A percentile compares a stretch with the other conserved stretches of the same genome.
These are phyloP conservation scores for Lepidium sativum DNA, from an alignment of 345 rosid species.

Conservation along the genomic window DNA sequence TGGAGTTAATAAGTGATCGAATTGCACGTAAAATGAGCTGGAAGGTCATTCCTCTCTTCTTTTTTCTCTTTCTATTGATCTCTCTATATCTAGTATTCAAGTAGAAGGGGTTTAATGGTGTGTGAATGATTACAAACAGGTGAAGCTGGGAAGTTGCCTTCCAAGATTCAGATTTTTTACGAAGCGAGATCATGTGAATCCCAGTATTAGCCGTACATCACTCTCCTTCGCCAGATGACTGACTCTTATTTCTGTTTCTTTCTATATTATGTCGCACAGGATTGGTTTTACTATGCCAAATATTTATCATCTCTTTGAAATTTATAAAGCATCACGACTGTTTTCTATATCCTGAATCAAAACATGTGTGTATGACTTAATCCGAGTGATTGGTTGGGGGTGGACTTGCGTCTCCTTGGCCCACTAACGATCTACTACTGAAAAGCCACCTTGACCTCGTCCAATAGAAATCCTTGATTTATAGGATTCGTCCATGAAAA, in stretches of 20 bases:
- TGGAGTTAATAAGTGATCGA: constrained; percentile 40
- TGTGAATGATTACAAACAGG: constrained; percentile 27
- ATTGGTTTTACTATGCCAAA: too few species aligned
- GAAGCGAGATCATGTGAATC: constrained; percentile 42
- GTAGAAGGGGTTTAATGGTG: not conserved
- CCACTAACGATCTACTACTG: too few species aligned
- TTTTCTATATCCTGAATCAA: too few species aligned
- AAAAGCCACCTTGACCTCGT: too few species aligned
- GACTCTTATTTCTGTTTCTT: not conserved
- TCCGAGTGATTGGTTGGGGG: too few species aligned
- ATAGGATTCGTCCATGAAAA: too few species aligned
- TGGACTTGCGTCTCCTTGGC: too few species aligned
- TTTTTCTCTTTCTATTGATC: not conserved
- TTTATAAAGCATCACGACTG: too few species aligned
- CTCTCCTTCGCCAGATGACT: constrained; percentile 34
- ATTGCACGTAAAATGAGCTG: constrained; percentile 36
- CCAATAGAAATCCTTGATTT: too few species aligned
- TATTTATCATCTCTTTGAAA: too few species aligned
- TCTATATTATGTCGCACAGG: too few species aligned
- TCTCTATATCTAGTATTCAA: not conserved
- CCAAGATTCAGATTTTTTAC: constrained; percentile 33
- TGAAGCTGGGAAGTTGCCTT: constrained; percentile 42
- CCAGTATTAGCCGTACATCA: constrained; percentile 47
- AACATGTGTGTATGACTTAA: too few species aligned
- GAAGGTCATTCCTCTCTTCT: constrained; percentile 44